Evolutionary conservation across 179 eudicot genomes (phyloP), one percentile per base, ranked within the genome.

Genomic region (Carnegiea gigantea): DNA sequence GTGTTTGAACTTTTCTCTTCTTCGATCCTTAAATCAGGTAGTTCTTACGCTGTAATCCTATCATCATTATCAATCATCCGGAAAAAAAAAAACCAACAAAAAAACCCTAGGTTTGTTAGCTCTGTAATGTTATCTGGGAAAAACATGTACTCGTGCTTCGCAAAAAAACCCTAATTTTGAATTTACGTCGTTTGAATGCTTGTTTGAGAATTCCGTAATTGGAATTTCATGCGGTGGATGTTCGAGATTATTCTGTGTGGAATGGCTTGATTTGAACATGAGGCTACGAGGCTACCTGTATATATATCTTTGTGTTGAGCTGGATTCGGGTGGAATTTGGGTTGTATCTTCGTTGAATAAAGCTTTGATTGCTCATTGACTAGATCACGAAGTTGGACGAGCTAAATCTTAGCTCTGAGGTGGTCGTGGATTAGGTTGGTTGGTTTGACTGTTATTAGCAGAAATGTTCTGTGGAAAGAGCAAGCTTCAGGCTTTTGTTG

Each of bases 251-350:
- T 83, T 62, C 2, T 2, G 12, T 57, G 64, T 82, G 57, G 6
- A 44, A 72, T 77, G 70, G 65, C 0, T 78, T 78, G 53, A 67
- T 43, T 80, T 70, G 23, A 79, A 24, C 26, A 70, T 64, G 78
- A 43, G 65, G 76, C 67, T 18, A 6, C 59, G 78, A 43, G 65
- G 76, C 67, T 18, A 6, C 59, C 20, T 40, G 36, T 85, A 36
- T 68, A 60, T 76, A 43, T 79, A 49, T 85, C 40, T 67, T 73
- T 57, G 62, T 80, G 76, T 77, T 80, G 83, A 86, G 88, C 78
- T 80, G 57, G 75, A 78, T 62, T 83, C 33, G n/a, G 6, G 73
- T 68, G 23, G 23, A 60, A 72, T 44, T 11, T 33, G 81, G 76
- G 75, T 64, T 85, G 81, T 67, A 5, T 33, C 15, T 49, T 65